Evolutionary conservation across 1,139 yeast species (phyloP), one percentile per base, ranked within the genome.

Genomic region (Candida smagusa): DNA sequence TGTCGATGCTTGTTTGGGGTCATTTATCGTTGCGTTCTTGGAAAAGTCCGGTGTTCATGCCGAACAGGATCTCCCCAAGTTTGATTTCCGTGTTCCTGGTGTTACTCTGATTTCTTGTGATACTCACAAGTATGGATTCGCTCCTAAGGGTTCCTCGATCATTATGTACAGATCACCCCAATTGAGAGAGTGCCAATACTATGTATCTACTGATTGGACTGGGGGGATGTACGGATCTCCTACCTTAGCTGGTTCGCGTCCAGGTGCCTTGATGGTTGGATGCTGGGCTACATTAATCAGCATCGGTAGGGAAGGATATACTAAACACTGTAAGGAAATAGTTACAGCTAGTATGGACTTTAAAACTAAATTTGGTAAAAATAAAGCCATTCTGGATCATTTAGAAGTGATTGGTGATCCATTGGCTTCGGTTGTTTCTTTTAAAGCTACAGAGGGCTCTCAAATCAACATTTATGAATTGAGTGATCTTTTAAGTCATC

Each of bases 41-140:
- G 81, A 79, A 43, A 74, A 75, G 40, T 76, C 89, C 2, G 79
- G 80, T 3, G 77, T 81, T 41, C 74, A 74, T 34, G 73, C 63
- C 3, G 53, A 54, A 28, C 45, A 33, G 5, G 58, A 28, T 9
- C 55, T 81, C 1, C 90, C 94, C 11, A 52, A 65, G 12, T 90
- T 90, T 63, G 98, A 92, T 59, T 92, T 92, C 63, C 68, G 94
- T 46, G 73, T 88, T 2, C 84, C 88, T 1, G 97, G 97, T 29
- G 97, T 92, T n/a, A 92, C 97, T 1, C 89, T 97, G 3, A 90
- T 92, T 43, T 86, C 96, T 9, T 92, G 97, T 63, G 98, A 92
- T 58, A 90, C 97, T 12, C 98, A 92, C 69, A 92, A 92, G 61
- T 92, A 92, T 56, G 98, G 97, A 2, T 92, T 90, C 70, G 97